phyloP scores from a whole-genome alignment of 805 yeast genomes.

The Metschnikowia bowlesiae region DNA sequence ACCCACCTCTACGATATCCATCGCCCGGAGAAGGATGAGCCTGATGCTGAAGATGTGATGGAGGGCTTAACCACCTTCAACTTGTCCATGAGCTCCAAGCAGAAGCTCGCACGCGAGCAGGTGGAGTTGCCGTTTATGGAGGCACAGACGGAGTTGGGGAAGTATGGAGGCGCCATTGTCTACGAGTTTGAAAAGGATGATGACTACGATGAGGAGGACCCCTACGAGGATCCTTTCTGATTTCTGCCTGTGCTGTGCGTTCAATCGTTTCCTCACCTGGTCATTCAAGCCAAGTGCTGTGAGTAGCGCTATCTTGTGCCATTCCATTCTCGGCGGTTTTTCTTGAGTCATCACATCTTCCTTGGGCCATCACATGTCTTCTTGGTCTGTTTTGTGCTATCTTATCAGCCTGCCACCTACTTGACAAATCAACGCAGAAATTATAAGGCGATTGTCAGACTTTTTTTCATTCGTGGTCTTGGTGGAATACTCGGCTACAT shows the following conservation, averaged over 20 bases:
- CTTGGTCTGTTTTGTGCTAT: too few relatives aligned
- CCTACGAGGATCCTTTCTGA: constrained; percentile 91
- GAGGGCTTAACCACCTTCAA: constrained; percentile 85
- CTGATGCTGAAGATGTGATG: constrained; percentile 49
- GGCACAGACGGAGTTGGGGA: constrained; percentile 67
- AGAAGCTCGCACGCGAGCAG: constrained; percentile 71
- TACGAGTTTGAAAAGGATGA: constrained; percentile 95
- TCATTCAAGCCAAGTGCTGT: too few relatives aligned
- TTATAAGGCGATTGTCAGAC: too few relatives aligned
- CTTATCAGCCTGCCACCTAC: too few relatives aligned
- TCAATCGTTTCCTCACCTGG: too few relatives aligned
- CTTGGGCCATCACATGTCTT: too few relatives aligned
- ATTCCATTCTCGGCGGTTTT: too few relatives aligned
- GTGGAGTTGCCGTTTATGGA: constrained; percentile 89
- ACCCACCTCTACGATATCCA: constrained; percentile 39
- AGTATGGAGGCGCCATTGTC: constrained; percentile 85
- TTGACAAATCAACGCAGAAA: too few relatives aligned
- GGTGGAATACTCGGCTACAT: too few relatives aligned
- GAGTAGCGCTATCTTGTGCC: too few relatives aligned
- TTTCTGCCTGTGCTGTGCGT: background rate
- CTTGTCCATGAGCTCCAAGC: constrained; percentile 67
- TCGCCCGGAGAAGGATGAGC: constrained; percentile 23
- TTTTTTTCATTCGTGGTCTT: too few relatives aligned
- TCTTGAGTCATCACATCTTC: too few relatives aligned
- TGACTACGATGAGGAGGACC: constrained; percentile 97